Evolutionary conservation across 2,329 filamentous ascomycete species (phyloP), one percentile per base, ranked within the genome.

Genomic region (Endocalyx cinctus): DNA sequence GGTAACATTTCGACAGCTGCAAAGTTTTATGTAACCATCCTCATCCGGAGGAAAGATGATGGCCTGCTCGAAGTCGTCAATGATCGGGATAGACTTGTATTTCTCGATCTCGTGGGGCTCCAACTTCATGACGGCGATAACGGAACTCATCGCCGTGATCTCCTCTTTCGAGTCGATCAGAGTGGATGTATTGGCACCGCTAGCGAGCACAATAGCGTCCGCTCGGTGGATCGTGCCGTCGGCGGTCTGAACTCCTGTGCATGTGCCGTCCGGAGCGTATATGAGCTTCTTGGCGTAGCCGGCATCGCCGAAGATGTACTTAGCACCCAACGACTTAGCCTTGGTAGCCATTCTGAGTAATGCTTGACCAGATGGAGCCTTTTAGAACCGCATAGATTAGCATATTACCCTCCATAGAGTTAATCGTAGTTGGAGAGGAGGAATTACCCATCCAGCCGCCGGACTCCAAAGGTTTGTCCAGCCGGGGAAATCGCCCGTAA

Each of bases 141-240:
- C 67, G 42, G 84, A 82, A 2, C 77, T 80, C 0, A 78, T 80
- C 2, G 80, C 75, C 31, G 73, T 69, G 25, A 74, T 74, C 28
- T 79, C 69, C 19, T 77, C 78, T 25, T 72, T 69, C 0, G 84
- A 63, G 48, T 84, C 76, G 34, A 85, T 60, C 25, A 86, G 64
- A 12, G 69, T 67, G 1, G 73, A 66, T 8, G 77, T 78, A 74
- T 79, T 84, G 15, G 82, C 79, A 13, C 82, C 82, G 5, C 79
- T 72, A 3, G 82, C 78, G 4, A 86, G 63, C 27, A 86, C 63
- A 17, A 78, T 73, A 6, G 82, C 59, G 41, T 78, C 74, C 7
- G 79, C 79, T 3, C 56, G 55, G 16, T 84, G 45, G 10, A 58
- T 60, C 4, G 58, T 55, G 1, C 67, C 68, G 36, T 71, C 61